Evolutionary conservation across 768 basidiomycete genomes (phyloP), one percentile per base, ranked within the genome.

Genomic region (Fibroporia radiculosa): DNA sequence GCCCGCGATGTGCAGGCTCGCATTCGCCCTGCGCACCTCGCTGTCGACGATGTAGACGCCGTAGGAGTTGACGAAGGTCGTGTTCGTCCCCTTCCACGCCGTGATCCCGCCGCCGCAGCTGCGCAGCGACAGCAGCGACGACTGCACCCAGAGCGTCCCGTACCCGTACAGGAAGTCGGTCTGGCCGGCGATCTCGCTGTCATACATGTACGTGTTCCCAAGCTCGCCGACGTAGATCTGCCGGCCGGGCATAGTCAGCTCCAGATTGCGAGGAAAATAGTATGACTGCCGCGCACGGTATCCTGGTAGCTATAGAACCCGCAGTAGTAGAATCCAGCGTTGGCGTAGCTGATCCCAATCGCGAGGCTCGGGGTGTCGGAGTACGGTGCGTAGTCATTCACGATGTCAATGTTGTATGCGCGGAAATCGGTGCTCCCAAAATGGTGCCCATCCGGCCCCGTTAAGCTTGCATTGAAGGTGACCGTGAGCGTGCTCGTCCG

Each of bases 271-370:
- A n/a, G 19, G 20, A 40, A 40, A 12, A 40, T 22, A 23, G 38
- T 8, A 23, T 16, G 29, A n/a, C 29, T 31, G 19, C 19, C 20
- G 11, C 38, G 6, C 72, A 75, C 77, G 0, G 82, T 82, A 52
- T 80, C 79, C 56, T 82, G 78, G 49, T 68, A 81, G 53, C 76
- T 77, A 1, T 75, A 67, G 50, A 78, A 80, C 1, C 74, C 66
- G 50, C 77, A 80, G 0, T 74, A 75, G 50, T 80, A 82, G 58
- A 82, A 82, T 1, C 79, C 80, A 6, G 78, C 78, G 44, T 83
- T 83, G 3, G 79, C 72, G 48, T 81, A 78, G 0, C 74, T 77
- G 24, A 82, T 74, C 45, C 77, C 74, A 3, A 74, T 78, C 23
- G 75, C 78, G 7, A 83, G 63, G 28, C 81, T 78, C 0, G 75